Percentiles rank a stretch among this genome's conserved stretches.
phyloP scores from a whole-genome alignment of 352 stramenopile species.

The Globisporangium nunn region DNA sequence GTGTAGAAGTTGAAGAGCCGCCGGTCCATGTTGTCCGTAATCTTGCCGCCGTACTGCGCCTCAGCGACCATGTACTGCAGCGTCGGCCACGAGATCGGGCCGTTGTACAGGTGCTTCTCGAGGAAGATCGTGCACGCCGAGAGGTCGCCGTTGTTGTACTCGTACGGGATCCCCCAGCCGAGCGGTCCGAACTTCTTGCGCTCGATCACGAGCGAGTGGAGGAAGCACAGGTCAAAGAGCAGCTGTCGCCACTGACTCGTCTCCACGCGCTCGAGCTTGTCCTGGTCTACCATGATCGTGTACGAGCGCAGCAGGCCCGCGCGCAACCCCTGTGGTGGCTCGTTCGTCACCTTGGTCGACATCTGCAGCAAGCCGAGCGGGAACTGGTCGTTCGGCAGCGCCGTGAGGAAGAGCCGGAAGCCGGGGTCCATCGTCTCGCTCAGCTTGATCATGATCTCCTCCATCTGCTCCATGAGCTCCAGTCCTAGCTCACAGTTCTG shows the following conservation, averaged over 20 bases:
- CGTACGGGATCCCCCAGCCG: conserved; percentile 98
- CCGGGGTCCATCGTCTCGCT: conserved; percentile 93
- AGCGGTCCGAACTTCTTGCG: conserved; percentile 98
- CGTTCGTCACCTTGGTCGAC: conserved; percentile 98
- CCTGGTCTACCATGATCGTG: conserved; percentile 98
- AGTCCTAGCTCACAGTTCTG: conserved; percentile 98
- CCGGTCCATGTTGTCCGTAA: conserved; percentile 98
- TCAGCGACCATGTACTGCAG: conserved; percentile 99
- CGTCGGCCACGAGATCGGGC: conserved; percentile 96
- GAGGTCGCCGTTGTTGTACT: conserved; percentile 98
- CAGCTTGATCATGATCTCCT: conserved; percentile 95
- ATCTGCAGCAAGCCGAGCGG: conserved; percentile 97
- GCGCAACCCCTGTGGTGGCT: conserved; percentile 93
- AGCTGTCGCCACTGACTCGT: conserved; percentile 95
- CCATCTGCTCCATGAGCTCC: conserved; percentile 98
- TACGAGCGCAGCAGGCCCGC: conserved; percentile 94
- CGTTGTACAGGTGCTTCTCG: conserved; percentile 98
- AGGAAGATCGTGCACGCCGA: conserved; percentile 97
- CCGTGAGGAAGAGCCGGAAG: conserved; percentile 97
- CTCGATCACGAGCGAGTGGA: conserved; percentile 98
- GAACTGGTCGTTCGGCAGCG: conserved; percentile 94
- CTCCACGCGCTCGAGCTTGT: conserved; percentile 96
- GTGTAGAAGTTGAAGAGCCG: conserved; percentile 97
- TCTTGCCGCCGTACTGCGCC: conserved; percentile 98
- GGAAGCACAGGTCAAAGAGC: conserved; percentile 96